phyloP scores from a whole-genome alignment of 2,329 filamentous ascomycete genomes.

The Penicillium sp. region DNA sequence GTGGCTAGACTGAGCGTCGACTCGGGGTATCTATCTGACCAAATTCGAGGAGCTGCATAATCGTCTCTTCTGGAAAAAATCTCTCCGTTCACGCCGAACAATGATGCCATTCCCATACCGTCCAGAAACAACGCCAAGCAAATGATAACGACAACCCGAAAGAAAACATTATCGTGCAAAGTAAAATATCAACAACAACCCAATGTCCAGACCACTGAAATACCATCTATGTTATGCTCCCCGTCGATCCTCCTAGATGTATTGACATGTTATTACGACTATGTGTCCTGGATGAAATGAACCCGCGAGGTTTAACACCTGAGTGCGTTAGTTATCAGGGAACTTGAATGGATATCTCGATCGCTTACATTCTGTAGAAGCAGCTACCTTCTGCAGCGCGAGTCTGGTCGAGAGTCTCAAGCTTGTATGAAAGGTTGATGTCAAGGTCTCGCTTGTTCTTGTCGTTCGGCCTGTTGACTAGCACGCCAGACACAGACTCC shows the following conservation, averaged over 20 bases:
- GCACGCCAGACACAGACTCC: slow-evolving; percentile 74
- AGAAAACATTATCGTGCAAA: slow-evolving; percentile 25
- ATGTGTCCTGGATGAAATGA: not conserved
- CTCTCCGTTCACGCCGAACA: slow-evolving; percentile 47
- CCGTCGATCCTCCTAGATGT: slow-evolving; percentile 27
- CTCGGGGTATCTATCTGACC: slow-evolving; percentile 55
- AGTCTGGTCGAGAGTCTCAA: slow-evolving; percentile 75
- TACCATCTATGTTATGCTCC: slow-evolving; percentile 38
- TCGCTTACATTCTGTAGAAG: slow-evolving; percentile 72
- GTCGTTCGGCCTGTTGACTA: slow-evolving; percentile 85
- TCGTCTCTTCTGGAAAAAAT: slow-evolving; percentile 39
- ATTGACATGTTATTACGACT: slow-evolving; percentile 16
- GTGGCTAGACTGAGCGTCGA: slow-evolving; percentile 53
- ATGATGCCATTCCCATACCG: slow-evolving; percentile 46
- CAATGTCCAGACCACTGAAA: slow-evolving; percentile 33
- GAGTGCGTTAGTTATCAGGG: slow-evolving; percentile 30
- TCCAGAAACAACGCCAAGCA: slow-evolving; percentile 40
- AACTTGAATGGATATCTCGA: not conserved
- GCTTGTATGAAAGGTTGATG: slow-evolving; percentile 81
- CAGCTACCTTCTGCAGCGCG: slow-evolving; percentile 72
- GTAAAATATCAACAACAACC: slow-evolving; percentile 26
- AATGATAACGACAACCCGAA: slow-evolving; percentile 25
- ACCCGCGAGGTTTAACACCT: slow-evolving; percentile 34
- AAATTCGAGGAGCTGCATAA: slow-evolving; percentile 54
- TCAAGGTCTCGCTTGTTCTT: slow-evolving; percentile 96